These are phyloP conservation scores for Apiosordaria backusii DNA, from an alignment of 495 filamentous ascomycete genomes.

Conservation along the genomic window DNA sequence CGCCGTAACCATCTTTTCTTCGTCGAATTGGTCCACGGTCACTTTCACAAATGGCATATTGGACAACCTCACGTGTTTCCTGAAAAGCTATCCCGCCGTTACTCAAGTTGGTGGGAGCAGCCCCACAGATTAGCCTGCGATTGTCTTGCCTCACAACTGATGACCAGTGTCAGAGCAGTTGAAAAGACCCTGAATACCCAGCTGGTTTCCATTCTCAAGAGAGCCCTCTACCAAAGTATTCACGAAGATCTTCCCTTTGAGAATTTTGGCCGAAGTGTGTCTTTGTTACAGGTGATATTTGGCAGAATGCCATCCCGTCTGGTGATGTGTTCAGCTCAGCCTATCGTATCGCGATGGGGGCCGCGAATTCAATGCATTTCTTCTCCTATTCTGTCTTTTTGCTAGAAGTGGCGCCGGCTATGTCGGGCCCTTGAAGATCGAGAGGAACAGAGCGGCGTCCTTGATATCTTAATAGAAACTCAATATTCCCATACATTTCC, in stretches of 20 bases:
- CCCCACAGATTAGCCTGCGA: background rate
- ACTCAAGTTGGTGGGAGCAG: background rate
- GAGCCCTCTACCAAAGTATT: background rate
- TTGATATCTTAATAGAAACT: background rate
- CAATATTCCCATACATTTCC: background rate
- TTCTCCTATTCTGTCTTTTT: background rate
- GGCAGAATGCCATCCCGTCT: slow-evolving; percentile 25
- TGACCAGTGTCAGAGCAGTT: background rate
- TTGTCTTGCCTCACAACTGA: background rate
- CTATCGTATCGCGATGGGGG: background rate
- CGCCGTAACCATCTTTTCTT: background rate
- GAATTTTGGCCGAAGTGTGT: background rate
- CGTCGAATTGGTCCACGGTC: background rate
- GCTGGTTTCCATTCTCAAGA: background rate
- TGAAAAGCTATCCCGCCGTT: background rate
- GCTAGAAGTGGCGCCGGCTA: background rate
- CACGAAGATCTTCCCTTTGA: background rate
- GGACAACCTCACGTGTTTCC: background rate
- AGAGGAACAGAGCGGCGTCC: background rate
- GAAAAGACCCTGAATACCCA: background rate
- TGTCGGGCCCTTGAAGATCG: background rate
- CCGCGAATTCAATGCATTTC: background rate
- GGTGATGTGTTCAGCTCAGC: background rate
- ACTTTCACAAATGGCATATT: background rate
- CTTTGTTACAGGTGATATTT: slow-evolving; percentile 32